A percentile compares a stretch with the other conserved stretches of the same genome.
Conservation (phyloP, 2,329 filamentous ascomycete species). For the Aspergillus felis region DNA sequence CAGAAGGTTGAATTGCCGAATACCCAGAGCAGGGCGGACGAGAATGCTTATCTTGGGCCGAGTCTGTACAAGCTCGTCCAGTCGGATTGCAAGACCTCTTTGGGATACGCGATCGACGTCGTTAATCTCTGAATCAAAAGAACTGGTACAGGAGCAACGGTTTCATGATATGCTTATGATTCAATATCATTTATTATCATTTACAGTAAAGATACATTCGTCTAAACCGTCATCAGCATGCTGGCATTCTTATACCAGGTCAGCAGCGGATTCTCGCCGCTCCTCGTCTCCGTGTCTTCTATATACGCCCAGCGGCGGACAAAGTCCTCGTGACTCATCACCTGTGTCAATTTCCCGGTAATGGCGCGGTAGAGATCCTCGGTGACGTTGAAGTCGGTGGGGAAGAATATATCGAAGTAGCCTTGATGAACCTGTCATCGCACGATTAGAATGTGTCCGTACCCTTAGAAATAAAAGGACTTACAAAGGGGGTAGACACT, state of each 20-base stretch:
- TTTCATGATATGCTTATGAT: constrained; percentile 1
- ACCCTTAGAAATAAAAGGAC: constrained; percentile 29
- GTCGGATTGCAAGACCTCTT: neutral
- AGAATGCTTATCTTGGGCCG: neutral
- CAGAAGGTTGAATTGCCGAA: neutral
- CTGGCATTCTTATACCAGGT: constrained; percentile 95
- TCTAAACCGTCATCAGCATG: constrained; percentile 77
- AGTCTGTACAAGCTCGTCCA: neutral
- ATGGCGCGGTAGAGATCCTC: constrained; percentile 90
- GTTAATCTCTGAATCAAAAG: neutral
- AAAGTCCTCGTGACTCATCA: constrained; percentile 85
- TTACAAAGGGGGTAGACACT: constrained; percentile 82
- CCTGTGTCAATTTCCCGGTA: constrained; percentile 84
- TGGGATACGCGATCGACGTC: neutral
- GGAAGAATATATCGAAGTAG: constrained; percentile 98
- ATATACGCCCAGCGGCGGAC: constrained; percentile 84
- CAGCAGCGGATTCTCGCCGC: constrained; percentile 88
- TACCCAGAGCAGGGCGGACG: neutral
- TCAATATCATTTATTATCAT: neutral
- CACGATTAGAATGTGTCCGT: neutral
- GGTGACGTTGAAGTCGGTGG: constrained; percentile 87
- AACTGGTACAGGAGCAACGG: neutral
- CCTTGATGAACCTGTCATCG: constrained; percentile 79
- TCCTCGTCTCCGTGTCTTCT: constrained; percentile 81
- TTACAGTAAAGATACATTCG: constrained; percentile 1